phyloP scores from a whole-genome alignment of 306 rosid species.

The Trifolium repens region DNA sequence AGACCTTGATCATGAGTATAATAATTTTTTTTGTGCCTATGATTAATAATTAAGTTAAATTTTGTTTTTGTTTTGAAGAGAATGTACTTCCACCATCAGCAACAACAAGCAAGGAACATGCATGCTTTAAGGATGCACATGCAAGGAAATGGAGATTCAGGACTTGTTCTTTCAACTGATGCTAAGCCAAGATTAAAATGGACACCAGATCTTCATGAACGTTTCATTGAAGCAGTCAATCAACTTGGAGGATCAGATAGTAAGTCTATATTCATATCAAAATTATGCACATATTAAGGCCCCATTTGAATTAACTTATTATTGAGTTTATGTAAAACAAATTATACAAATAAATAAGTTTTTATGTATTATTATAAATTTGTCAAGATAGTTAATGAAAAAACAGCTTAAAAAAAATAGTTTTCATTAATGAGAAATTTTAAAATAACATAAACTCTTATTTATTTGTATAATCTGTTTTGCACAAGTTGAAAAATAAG shows the following conservation, averaged over 20 bases:
- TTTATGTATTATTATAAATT: no score
- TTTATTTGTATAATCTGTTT: no score
- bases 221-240: conserved; percentile 83
- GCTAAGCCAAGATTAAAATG: conserved; percentile 93
- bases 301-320: no score
- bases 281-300: neutral
- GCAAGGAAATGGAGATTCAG: conserved; percentile 63
- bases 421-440: no score
- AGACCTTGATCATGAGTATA: conserved; percentile 34
- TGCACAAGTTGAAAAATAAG: no score
- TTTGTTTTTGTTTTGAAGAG: conserved; percentile 35
- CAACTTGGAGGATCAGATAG: conserved; percentile 92
- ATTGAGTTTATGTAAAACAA: no score
- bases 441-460: no score
- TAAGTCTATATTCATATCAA: conserved; percentile 46
- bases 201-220: conserved; percentile 86
- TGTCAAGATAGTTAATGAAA: no score
- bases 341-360: no score
- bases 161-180: conserved; percentile 85
- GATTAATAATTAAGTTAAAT: conserved; percentile 14
- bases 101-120: conserved; percentile 59
- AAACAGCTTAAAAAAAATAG: no score
- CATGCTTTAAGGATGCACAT: conserved; percentile 60
- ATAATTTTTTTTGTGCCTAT: conserved; percentile 27
- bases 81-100: conserved; percentile 68